Conservation (phyloP, 2,329 filamentous ascomycete species). For the Pseudovirgaria hyperparasitica region DNA sequence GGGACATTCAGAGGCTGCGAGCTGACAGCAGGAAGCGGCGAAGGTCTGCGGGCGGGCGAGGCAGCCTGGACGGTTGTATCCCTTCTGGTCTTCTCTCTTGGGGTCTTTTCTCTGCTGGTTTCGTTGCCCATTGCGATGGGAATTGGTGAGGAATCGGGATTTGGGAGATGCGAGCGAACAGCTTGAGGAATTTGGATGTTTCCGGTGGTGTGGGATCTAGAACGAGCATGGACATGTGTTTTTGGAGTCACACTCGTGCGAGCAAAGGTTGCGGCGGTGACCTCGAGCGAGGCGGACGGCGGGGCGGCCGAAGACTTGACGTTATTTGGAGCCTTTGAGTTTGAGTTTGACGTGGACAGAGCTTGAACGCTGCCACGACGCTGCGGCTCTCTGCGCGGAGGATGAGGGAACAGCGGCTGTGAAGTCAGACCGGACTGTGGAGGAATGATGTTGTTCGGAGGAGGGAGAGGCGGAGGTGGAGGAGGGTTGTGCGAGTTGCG, state of each 20-base stretch:
- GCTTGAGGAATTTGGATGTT: no score
- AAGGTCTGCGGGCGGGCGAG: conserved; percentile 17
- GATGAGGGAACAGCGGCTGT: conserved; percentile 10
- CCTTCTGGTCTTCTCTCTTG: no score
- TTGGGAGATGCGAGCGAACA: no score
- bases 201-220: no score
- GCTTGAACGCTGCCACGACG: conserved; percentile 28
- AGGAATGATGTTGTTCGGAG: conserved; percentile 7
- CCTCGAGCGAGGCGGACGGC: conserved; percentile 23
- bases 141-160: no score
- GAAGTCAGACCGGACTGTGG: conserved; percentile 5
- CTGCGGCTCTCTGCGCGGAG: conserved; percentile 15
- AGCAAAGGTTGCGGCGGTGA: conserved; percentile 16
- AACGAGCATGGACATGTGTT: no score
- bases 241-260: no score
- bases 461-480: conserved; percentile 7
- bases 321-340: no score
- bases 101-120: conserved; percentile 20
- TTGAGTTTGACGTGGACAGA: conserved; percentile 11
- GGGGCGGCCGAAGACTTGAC: conserved; percentile 25
- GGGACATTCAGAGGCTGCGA: conserved; percentile 18
- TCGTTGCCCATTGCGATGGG: conserved; percentile 34
- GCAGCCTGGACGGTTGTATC: conserved; percentile 13
- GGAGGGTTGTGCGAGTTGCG: conserved; percentile 8
- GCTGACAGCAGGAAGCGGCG: conserved; percentile 12